Conservation (phyloP, 1,284 basidiomycete genomes). For the Limonomyces culmigenus region DNA sequence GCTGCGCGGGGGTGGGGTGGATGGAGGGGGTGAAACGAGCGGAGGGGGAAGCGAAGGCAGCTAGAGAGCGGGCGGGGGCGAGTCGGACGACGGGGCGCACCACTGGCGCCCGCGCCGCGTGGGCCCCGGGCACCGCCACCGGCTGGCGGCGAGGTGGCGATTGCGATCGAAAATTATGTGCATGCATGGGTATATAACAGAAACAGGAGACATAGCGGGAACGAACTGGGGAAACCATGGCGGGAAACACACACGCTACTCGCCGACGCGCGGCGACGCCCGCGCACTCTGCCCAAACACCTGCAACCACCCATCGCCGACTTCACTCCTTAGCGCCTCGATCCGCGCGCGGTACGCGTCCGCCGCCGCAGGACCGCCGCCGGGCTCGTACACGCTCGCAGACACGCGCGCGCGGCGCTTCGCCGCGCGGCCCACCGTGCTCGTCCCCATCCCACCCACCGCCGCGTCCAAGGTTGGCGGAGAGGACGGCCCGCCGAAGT, state of each 20-base stretch:
- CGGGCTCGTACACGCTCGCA: slow-evolving; percentile 46
- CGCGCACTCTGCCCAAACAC: slow-evolving; percentile 46
- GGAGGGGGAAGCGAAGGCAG: slow-evolving; percentile 9
- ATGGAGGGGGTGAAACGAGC: slow-evolving; percentile 27
- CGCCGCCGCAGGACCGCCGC: slow-evolving; percentile 22
- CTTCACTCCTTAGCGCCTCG: slow-evolving; percentile 67
- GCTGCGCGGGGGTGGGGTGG: slow-evolving; percentile 12
- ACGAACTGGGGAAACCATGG: not conserved
- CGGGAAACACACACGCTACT: not conserved
- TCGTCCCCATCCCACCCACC: slow-evolving; percentile 3
- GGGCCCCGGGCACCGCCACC: no score
- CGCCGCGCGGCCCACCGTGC: slow-evolving; percentile 12
- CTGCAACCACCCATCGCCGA: slow-evolving; percentile 78
- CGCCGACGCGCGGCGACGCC: not conserved
- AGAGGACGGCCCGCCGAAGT: slow-evolving; percentile 11
- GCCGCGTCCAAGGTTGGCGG: slow-evolving; percentile 8
- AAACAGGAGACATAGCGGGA: slow-evolving; percentile 10
- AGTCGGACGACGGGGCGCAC: not conserved
- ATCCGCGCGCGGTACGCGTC: slow-evolving; percentile 63
- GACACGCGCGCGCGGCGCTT: slow-evolving; percentile 33
- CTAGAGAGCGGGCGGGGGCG: not conserved
- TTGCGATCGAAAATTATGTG: no score
- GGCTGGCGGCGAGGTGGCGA: no score
- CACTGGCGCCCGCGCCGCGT: not conserved
- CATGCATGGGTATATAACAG: no score